Evolutionary conservation across 495 filamentous ascomycete genomes (phyloP).

Genomic region (Penicillium canariense): DNA sequence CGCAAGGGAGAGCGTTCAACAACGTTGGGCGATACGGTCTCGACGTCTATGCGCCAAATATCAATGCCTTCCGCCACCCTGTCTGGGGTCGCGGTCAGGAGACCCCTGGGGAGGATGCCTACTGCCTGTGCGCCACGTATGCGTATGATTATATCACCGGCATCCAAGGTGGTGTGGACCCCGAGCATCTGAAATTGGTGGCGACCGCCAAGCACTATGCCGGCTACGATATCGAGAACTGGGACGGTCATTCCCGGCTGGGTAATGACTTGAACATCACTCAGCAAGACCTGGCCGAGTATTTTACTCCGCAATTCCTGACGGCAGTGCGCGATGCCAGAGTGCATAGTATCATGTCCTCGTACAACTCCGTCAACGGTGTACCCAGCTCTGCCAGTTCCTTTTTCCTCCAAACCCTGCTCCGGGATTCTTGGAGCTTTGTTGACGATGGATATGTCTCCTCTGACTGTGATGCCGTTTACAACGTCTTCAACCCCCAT

Average conservation of each 20-base stretch:
- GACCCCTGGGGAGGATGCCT: slow-evolving; percentile 62
- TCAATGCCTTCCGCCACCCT: slow-evolving; percentile 64
- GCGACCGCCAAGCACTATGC: slow-evolving; percentile 66
- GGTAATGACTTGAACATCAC: slow-evolving; percentile 56
- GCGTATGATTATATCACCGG: slow-evolving; percentile 59
- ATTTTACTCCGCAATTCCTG: slow-evolving; percentile 40
- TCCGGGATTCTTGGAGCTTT: slow-evolving; percentile 50
- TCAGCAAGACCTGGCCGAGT: slow-evolving; percentile 55
- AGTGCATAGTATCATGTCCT: slow-evolving; percentile 58
- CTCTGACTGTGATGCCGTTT: slow-evolving; percentile 56
- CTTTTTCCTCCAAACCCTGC: slow-evolving; percentile 56
- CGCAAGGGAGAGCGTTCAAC: slow-evolving; percentile 65
- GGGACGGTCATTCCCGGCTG: slow-evolving; percentile 51
- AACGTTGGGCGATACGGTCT: slow-evolving; percentile 57
- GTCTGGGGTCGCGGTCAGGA: slow-evolving; percentile 63
- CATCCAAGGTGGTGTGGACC: slow-evolving; percentile 53
- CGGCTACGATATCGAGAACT: slow-evolving; percentile 64
- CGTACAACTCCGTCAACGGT: slow-evolving; percentile 61
- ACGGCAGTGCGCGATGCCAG: slow-evolving; percentile 49
- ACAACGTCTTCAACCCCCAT: slow-evolving; percentile 57
- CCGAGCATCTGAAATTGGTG: slow-evolving; percentile 51
- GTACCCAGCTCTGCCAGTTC: slow-evolving; percentile 55
- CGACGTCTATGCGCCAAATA: slow-evolving; percentile 66
- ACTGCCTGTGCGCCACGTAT: slow-evolving; percentile 51
- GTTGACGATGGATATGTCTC: slow-evolving; percentile 55